These are phyloP conservation scores for Arabidopsis suecica DNA, from an alignment of 345 rosid genomes.

Conservation along the genomic window DNA sequence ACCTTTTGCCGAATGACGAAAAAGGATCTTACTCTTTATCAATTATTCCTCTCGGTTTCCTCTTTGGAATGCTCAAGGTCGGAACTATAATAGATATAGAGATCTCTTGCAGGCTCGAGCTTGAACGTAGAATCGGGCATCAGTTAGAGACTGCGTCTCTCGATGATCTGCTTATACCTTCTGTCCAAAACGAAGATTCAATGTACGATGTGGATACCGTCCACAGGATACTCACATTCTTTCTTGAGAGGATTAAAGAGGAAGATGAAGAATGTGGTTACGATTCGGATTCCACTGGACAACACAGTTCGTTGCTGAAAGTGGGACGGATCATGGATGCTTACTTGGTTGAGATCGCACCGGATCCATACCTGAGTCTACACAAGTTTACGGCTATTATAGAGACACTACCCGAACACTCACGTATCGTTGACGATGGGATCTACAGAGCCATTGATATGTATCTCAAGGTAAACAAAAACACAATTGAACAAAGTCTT, in stretches of 20 bases:
- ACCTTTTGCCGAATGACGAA: conserved; percentile 62
- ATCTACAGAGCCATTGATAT: conserved; percentile 83
- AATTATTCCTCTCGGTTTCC: conserved; percentile 62
- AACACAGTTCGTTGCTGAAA: conserved; percentile 69
- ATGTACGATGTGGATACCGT: conserved; percentile 78
- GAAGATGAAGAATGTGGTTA: conserved; percentile 51
- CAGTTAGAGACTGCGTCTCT: conserved; percentile 68
- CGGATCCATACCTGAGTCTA: conserved; percentile 75
- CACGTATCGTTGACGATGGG: conserved; percentile 82
- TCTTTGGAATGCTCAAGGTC: conserved; percentile 78
- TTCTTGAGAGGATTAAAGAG: conserved; percentile 68
- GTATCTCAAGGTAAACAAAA: conserved; percentile 67
- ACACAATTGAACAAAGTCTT: not conserved
- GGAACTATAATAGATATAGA: conserved; percentile 61
- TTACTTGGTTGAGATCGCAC: conserved; percentile 84
- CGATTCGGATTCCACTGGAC: conserved; percentile 50
- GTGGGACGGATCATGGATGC: conserved; percentile 83
- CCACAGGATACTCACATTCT: conserved; percentile 66
- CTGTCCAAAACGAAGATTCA: conserved; percentile 64
- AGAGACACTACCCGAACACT: conserved; percentile 74
- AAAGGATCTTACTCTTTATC: conserved; percentile 46
- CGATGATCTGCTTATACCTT: conserved; percentile 87
- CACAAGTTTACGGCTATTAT: conserved; percentile 71
- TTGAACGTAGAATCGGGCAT: conserved; percentile 67
- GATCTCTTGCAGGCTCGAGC: conserved; percentile 64